phyloP scores from a whole-genome alignment of 106 monocot species.

The Narthecium ossifragum region DNA sequence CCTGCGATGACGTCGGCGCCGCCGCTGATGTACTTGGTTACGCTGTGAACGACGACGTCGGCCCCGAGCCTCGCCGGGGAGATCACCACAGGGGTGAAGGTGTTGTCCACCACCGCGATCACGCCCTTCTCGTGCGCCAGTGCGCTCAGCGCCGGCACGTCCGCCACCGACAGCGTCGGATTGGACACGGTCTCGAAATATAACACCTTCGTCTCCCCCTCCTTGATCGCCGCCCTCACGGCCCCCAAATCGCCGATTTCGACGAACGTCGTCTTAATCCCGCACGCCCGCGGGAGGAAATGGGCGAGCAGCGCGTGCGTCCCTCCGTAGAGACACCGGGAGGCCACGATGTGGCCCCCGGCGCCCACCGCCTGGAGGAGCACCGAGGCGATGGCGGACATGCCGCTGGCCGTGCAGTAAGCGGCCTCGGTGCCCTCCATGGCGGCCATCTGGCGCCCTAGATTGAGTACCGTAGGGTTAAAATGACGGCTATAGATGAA shows the following conservation, averaged over 20 bases:
- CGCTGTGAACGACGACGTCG: slow-evolving; percentile 88
- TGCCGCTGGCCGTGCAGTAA: slow-evolving; percentile 93
- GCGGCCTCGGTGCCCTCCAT: slow-evolving; percentile 95
- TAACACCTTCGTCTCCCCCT: slow-evolving; percentile 69
- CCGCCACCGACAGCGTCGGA: slow-evolving; percentile 75
- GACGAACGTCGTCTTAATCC: slow-evolving; percentile 66
- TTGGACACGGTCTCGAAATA: slow-evolving; percentile 82
- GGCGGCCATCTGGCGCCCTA: slow-evolving; percentile 89
- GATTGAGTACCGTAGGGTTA: slow-evolving; percentile 88
- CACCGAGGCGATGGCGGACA: slow-evolving; percentile 87
- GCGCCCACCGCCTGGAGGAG: slow-evolving; percentile 64
- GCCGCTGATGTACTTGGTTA: slow-evolving; percentile 90
- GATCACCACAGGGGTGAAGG: slow-evolving; percentile 87
- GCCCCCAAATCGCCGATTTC: slow-evolving; percentile 39
- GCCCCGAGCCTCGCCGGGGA: slow-evolving; percentile 88
- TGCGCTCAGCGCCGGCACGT: slow-evolving; percentile 48
- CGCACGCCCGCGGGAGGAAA: slow-evolving; percentile 51
- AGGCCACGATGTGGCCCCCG: slow-evolving; percentile 84
- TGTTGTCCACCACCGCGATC: slow-evolving; percentile 86
- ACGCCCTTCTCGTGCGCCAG: slow-evolving; percentile 70
- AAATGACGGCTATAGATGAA: slow-evolving; percentile 95
- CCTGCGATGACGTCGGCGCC: slow-evolving; percentile 94
- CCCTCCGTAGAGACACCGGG: slow-evolving; percentile 89
- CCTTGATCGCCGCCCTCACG: slow-evolving; percentile 41
- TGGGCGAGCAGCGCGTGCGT: slow-evolving; percentile 72